These are phyloP conservation scores for Puccinia polysora DNA, from an alignment of 1,284 basidiomycete species.

Conservation along the genomic window DNA sequence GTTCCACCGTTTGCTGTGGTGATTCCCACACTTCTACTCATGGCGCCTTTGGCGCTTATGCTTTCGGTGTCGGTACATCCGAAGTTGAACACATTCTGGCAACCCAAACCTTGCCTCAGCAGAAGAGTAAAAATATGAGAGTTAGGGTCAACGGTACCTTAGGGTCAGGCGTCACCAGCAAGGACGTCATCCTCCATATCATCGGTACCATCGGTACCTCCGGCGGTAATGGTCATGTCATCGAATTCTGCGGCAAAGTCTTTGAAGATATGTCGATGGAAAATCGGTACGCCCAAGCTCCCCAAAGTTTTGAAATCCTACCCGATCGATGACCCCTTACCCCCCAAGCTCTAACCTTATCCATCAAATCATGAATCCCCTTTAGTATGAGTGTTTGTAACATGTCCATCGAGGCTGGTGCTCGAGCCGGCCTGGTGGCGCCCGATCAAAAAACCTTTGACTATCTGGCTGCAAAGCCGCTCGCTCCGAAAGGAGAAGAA, in stretches of 20 bases:
- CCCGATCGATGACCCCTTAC: not conserved
- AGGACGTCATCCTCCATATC: slow-evolving; percentile 90
- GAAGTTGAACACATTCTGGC: slow-evolving; percentile 96
- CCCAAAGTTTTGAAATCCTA: not conserved
- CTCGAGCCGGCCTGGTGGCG: slow-evolving; percentile 90
- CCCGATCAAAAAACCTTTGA: slow-evolving; percentile 85
- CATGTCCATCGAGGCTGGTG: slow-evolving; percentile 96
- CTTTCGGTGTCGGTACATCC: slow-evolving; percentile 93
- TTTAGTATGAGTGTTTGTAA: slow-evolving; percentile 87
- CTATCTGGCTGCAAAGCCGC: slow-evolving; percentile 78
- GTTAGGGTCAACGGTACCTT: slow-evolving; percentile 83
- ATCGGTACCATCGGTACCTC: slow-evolving; percentile 92
- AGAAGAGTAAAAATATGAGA: slow-evolving; percentile 92
- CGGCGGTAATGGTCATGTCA: slow-evolving; percentile 85
- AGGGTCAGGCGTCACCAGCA: slow-evolving; percentile 80
- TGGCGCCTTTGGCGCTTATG: slow-evolving; percentile 90
- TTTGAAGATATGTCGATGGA: slow-evolving; percentile 91
- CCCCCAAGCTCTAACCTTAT: not conserved
- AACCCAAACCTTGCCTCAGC: slow-evolving; percentile 86
- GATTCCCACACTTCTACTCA: slow-evolving; percentile 87
- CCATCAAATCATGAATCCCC: not conserved
- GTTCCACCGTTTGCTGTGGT: slow-evolving; percentile 91
- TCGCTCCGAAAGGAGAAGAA: slow-evolving; percentile 74
- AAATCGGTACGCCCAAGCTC: slow-evolving; percentile 57
- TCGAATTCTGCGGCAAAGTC: slow-evolving; percentile 87